A percentile compares a stretch with the other conserved stretches of the same genome.
Evolutionary conservation across 352 stramenopile genomes (phyloP).

Genomic region (Phytophthora podocarpi): DNA sequence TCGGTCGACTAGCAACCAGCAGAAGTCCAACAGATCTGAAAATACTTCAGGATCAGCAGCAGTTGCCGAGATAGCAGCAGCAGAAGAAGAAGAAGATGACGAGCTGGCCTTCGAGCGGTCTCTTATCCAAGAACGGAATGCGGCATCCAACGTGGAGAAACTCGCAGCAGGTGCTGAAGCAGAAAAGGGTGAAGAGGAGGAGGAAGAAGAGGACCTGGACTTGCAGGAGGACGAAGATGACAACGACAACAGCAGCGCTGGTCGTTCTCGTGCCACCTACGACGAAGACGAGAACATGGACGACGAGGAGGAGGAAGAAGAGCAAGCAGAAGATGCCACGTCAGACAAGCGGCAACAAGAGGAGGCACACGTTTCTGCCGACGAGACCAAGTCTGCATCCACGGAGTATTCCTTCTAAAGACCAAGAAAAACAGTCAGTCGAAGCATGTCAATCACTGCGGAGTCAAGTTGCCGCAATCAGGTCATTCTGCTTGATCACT

Average conservation of each 20-base stretch:
- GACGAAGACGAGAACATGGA: conserved; percentile 36
- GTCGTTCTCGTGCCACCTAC: conserved; percentile 17
- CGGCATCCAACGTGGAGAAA: conserved; percentile 16
- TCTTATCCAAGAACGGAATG: conserved; percentile 32
- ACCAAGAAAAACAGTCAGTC: too few relatives aligned
- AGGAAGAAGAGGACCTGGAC: conserved; percentile 44
- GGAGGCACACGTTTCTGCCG: not conserved
- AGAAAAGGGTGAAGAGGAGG: conserved; percentile 40
- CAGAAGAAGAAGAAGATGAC: conserved; percentile 31
- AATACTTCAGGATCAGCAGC: not conserved
- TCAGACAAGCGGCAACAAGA: conserved; percentile 7
- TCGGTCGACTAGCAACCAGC: conserved; percentile 18
- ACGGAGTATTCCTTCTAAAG: conserved; percentile 6
- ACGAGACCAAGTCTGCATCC: not conserved
- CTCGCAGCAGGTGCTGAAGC: conserved; percentile 9
- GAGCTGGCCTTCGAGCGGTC: conserved; percentile 50
- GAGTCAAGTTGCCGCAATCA: not conserved
- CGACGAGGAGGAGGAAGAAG: conserved; percentile 31
- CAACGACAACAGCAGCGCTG: conserved; percentile 24
- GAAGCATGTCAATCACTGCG: not conserved
- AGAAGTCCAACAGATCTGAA: conserved; percentile 20
- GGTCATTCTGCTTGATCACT: too few relatives aligned
- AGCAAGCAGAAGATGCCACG: conserved; percentile 1
- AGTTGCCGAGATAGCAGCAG: conserved; percentile 18
- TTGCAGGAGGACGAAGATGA: conserved; percentile 39